Evolutionary conservation across 2,329 filamentous ascomycete genomes (phyloP), one percentile per base, ranked within the genome.

Genomic region (Talaromyces sp.): DNA sequence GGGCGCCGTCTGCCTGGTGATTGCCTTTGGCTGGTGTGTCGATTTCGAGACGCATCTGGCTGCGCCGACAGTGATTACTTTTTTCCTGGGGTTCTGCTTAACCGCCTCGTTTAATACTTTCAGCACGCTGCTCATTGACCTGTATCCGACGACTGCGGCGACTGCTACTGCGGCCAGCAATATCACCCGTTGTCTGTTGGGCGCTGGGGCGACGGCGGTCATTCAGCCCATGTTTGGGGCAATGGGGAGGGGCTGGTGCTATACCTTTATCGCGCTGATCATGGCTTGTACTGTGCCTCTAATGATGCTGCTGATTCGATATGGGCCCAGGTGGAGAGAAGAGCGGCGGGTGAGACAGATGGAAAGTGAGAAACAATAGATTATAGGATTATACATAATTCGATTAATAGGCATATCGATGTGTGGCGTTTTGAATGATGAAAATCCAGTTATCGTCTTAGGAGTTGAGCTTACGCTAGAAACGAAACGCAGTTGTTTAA

Each of bases 121-220:
- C 8, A 79, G 77, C 56, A 80, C 80, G 0, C 67, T 84, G 31
- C 69, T 81, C 43, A 71, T 82, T 1, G 79, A 81, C 64, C 65
- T 80, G 2, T 77, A 78, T 58, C 77, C 76, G 0, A 71, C 65
- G 10, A 68, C 71, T 35, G 73, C 78, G 1, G 75, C 76, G 1
- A 74, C 77, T 1, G 76, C 76, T 0, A 78, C 77, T 3, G 78
- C 78, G 4, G 74, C 77, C 7, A 78, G 75, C 56, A 80, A 81
- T 59, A 64, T 80, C 3, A 71, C 72, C 1, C 70, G 78, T 2
- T 80, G 78, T 61, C 64, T 78, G 55, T 66, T 80, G 7, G 78
- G 78, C 1, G 78, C 78, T 4, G 78, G 73, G 3, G 73, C 75
- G 0, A 77, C 72, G 7, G 77, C 77, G 4, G 70, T 76, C 3